These are phyloP conservation scores for Lyophyllum atratum DNA, from an alignment of 768 basidiomycete genomes.

Conservation along the genomic window DNA sequence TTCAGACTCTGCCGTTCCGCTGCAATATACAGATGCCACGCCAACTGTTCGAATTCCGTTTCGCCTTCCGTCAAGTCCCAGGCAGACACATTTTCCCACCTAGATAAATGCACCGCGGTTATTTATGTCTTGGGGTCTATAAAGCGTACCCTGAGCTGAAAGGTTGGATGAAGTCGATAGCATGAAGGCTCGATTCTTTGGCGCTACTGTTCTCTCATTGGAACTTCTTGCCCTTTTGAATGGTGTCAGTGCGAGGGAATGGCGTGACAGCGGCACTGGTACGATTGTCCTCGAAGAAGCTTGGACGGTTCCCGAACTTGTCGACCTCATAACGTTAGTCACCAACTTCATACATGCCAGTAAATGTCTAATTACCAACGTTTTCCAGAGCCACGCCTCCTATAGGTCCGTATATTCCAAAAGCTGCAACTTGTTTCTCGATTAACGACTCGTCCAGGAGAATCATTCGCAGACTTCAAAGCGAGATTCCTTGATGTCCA, in stretches of 20 bases:
- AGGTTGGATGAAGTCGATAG: neutral
- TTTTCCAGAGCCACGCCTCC: constrained; percentile 17
- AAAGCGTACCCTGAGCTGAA: neutral
- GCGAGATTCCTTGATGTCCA: constrained; percentile 40
- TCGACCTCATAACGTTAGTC: constrained; percentile 26
- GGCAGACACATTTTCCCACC: neutral
- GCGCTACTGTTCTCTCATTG: neutral
- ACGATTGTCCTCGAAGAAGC: constrained; percentile 43
- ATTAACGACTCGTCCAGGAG: constrained; percentile 20
- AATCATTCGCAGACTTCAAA: constrained; percentile 29
- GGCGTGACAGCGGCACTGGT: constrained; percentile 36
- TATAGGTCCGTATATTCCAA: constrained; percentile 18
- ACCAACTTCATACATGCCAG: neutral
- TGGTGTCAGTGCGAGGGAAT: constrained; percentile 15
- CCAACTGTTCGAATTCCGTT: neutral
- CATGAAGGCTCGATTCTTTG: neutral
- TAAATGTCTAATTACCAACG: neutral
- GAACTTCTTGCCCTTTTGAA: neutral
- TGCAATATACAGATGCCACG: neutral
- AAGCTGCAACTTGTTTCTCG: neutral
- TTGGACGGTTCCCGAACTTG: constrained; percentile 36
- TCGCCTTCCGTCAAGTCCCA: neutral
- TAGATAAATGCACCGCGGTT: neutral
- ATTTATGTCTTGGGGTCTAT: neutral
- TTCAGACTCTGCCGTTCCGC: neutral